Base-by-base conservation (phyloP, 805 yeast species). In the Nakazawaea ishiwadae region DNA sequence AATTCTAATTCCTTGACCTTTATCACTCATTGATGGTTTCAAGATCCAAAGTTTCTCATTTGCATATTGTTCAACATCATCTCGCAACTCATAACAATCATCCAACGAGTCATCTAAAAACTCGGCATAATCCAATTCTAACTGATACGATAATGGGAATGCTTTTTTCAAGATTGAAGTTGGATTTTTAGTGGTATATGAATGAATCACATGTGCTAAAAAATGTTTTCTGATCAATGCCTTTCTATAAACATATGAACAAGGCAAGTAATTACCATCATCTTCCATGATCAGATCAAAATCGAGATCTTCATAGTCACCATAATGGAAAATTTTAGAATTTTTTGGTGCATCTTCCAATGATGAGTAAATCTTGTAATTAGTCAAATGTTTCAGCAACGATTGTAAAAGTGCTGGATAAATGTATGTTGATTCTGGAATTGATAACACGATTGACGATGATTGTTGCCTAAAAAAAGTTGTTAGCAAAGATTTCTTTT, bases 1-100 rank as follows among this genome's bases (percentile, higher is more conserved):
- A 0, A 93, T 62, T 30, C 96, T 66, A 37, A 93, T 91, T 0
- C 99, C 99, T 58, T 93, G 96, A 9, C 96, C 99, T 56, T 91
- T 82, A 56, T 93, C 99, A 54, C 95, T 84, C 96, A 93, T 89
- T 48, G 96, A 81, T 12, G 99, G 99, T 57, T 93, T 93, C 57
- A 93, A 69, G 29, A 93, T 93, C 90, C 95, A 91, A 35, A 82
- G 75, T 49, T 74, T 77, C 7, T 38, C 18, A 11, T 45, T 45
- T 14, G 67, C 71, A 11, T 75, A 77, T 9, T 60, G 58, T 45
- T 81, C 82, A 26, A 93, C 65, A 50, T 84, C 96, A 39, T 82
- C 83, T 44, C 96, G 66, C 37, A 93, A 68, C 55, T 91, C 99
- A 66, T 84, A 90, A 29, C 85, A 81, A 53, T 93, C 99, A 59